phyloP scores from a whole-genome alignment of 2,329 filamentous ascomycete genomes.

The Hypoxylon sp. region DNA sequence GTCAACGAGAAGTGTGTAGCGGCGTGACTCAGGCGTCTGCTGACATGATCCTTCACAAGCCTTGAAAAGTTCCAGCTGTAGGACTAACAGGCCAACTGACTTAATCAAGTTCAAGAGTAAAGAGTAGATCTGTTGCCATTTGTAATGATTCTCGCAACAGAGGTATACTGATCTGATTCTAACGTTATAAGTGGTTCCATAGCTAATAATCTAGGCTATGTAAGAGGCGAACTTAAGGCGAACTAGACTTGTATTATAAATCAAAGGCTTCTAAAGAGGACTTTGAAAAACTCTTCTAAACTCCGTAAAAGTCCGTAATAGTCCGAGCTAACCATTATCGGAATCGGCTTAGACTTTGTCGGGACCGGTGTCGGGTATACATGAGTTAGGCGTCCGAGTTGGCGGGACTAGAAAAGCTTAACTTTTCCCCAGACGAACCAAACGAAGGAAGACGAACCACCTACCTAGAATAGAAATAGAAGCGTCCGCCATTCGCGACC shows the following conservation, averaged over 20 bases:
- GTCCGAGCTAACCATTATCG: conserved; percentile 20
- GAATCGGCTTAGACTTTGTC: conserved; percentile 1
- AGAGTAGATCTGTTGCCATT: conserved; percentile 32
- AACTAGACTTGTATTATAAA: conserved; percentile 29
- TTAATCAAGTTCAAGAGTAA: conserved; percentile 10
- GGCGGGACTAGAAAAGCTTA: conserved; percentile 30
- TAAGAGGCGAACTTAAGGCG: not conserved
- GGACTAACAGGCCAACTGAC: not conserved
- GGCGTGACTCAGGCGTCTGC: not conserved
- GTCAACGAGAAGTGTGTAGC: not conserved
- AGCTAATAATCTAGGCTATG: not conserved
- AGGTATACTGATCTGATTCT: conserved; percentile 21
- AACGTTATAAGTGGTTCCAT: not conserved
- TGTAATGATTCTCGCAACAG: conserved; percentile 36
- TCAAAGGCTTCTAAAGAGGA: conserved; percentile 4
- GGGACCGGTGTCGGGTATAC: conserved; percentile 24
- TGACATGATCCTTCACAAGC: not conserved
- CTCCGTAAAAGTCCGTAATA: conserved; percentile 26
- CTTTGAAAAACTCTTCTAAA: conserved; percentile 14
- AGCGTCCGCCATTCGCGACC: conserved; percentile 10
- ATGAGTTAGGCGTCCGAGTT: not conserved
- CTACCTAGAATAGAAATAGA: conserved; percentile 3
- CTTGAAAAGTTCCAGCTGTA: not conserved
- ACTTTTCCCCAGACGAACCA: conserved; percentile 10
- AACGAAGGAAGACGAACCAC: conserved; percentile 2